Evolutionary conservation across 495 filamentous ascomycete species (phyloP), one percentile per base, ranked within the genome.

Genomic region (Hapsidospora chrysogenum): DNA sequence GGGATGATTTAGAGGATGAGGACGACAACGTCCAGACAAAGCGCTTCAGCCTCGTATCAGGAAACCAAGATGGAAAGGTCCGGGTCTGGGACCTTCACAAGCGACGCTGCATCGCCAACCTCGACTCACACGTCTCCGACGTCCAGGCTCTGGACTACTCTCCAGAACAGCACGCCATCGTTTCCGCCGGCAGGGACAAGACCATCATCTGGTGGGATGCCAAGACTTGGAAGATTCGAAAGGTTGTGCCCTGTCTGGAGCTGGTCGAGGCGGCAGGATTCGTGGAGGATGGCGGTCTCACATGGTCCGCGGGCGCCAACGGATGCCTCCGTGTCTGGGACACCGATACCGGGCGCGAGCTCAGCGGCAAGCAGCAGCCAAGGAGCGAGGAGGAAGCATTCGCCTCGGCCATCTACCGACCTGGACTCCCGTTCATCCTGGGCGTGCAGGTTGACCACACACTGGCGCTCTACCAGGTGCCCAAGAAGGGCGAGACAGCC

Each of bases 101-200:
- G 60, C 72, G 82, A 33, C 80, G 69, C 31, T 72, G 80, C 26
- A 65, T 81, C 31, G 76, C 83, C 1, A 70, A 78, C 11, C 64
- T 96, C 32, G 83, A 94, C 37, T 84, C 84, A 1, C 89, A 99
- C 53, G 83, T 92, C 26, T 94, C 89, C 17, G 79, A 94, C 46
- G 77, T 99, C 16, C 79, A 84, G 38, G 70, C 72, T 38, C 53
- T 99, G 18, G 80, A 85, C 38, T 96, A 77, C 54, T 87, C 80
- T 4, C 51, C 65, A 1, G 52, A 74, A 36, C 73, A 82, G 41
- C 77, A 83, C 51, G 64, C 72, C 9, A 56, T 99, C 27, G 60
- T 95, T 4, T 87, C 81, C n/a, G 85, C 76, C n/a, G 76, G 83
- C 48, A 67, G 89, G 57, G 89, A 99, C 60, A 89, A 92, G 56